Conservation (phyloP, 148 eudicot species). For the Vaccinium vitisidaea region DNA sequence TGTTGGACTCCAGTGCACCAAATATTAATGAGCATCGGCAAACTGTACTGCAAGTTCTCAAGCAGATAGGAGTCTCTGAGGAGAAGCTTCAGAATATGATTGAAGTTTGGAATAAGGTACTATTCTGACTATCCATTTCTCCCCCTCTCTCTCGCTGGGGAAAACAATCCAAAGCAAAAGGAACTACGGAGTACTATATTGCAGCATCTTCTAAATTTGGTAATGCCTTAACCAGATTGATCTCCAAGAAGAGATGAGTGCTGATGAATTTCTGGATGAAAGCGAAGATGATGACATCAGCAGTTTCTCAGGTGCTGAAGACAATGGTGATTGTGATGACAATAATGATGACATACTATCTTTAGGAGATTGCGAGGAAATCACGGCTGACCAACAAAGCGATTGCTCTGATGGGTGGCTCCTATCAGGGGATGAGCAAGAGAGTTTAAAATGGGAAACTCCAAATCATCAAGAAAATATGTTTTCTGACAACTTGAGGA, state of each 20-base stretch:
- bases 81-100: slow-evolving; percentile 84
- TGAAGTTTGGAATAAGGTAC: slow-evolving; percentile 99
- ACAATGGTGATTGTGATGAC: slow-evolving; percentile 28
- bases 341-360: slow-evolving; percentile 23
- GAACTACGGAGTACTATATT: not conserved
- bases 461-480: slow-evolving; percentile 22
- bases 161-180: not conserved
- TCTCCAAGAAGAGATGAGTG: slow-evolving; percentile 44
- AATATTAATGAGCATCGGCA: slow-evolving; percentile 71
- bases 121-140: not conserved
- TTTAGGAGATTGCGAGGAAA: slow-evolving; percentile 26
- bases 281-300: slow-evolving; percentile 17
- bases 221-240: slow-evolving; percentile 53
- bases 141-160: not conserved
- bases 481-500: slow-evolving; percentile 16
- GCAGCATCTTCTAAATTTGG: not conserved
- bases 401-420: slow-evolving; percentile 48
- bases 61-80: slow-evolving; percentile 76
- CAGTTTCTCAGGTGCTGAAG: slow-evolving; percentile 16
- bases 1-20: slow-evolving; percentile 81
- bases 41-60: slow-evolving; percentile 83
- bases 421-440: slow-evolving; percentile 29
- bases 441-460: slow-evolving; percentile 33
- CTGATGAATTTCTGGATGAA: slow-evolving; percentile 19
- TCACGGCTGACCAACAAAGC: slow-evolving; percentile 24